These are phyloP conservation scores for Trichoderma cornu-damae DNA, from an alignment of 2,329 filamentous ascomycete genomes.

Conservation along the genomic window DNA sequence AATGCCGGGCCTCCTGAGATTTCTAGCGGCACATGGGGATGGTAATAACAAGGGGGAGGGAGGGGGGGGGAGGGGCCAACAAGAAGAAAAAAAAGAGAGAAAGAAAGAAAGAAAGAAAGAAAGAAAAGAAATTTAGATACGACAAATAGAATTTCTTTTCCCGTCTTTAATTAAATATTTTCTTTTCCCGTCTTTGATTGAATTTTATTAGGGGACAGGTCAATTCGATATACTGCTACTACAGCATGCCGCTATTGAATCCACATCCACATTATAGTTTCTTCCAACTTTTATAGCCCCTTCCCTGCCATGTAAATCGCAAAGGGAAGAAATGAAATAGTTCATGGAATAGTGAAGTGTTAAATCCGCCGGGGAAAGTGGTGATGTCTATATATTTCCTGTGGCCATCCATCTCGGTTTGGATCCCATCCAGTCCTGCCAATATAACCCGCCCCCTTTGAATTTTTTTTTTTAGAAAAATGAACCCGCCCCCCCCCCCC, in stretches of 20 bases:
- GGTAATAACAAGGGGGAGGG: too few species aligned
- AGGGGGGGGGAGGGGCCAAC: too few species aligned
- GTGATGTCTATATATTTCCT: constrained; percentile 22
- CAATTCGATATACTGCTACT: background rate
- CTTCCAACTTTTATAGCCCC: background rate
- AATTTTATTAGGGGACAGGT: too few species aligned
- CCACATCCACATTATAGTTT: constrained; percentile 27
- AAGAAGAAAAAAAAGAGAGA: background rate
- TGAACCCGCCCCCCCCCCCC: too few species aligned
- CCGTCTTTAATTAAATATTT: background rate
- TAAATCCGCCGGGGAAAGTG: constrained; percentile 21
- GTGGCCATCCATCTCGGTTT: constrained; percentile 17
- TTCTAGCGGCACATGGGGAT: background rate
- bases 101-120: background rate
- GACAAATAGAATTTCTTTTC: background rate
- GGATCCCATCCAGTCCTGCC: constrained; percentile 21
- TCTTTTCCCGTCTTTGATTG: background rate
- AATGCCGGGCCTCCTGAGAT: background rate
- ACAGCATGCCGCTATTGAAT: constrained; percentile 20
- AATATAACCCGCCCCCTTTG: too few species aligned
- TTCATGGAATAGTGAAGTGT: background rate
- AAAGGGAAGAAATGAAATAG: constrained; percentile 14
- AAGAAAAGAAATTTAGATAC: background rate
- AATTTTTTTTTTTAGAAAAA: too few species aligned
- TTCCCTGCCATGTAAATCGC: background rate